Evolutionary conservation across 352 stramenopile genomes (phyloP).

Genomic region (Phytopythium delawarense): DNA sequence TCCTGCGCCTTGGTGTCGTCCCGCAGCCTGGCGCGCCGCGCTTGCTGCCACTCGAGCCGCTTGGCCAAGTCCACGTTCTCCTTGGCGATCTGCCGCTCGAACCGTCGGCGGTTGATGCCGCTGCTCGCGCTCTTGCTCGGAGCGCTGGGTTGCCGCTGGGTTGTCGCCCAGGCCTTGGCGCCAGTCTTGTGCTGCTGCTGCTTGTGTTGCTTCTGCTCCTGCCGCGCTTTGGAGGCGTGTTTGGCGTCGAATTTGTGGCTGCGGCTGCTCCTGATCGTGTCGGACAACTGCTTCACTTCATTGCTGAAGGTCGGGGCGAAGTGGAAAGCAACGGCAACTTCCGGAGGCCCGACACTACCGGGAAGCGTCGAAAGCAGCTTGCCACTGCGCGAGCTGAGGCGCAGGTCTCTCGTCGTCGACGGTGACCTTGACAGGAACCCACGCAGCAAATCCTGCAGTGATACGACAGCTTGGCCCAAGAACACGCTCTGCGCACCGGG

Average conservation of each 20-base stretch:
- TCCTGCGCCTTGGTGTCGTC: conserved; percentile 36
- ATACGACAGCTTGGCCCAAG: conserved; percentile 47
- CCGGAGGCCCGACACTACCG: conserved; percentile 9
- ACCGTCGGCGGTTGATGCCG: conserved; percentile 44
- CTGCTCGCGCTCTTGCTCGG: conserved; percentile 39
- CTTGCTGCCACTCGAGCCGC: conserved; percentile 33
- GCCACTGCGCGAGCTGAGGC: conserved; percentile 34
- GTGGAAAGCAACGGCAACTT: conserved; percentile 35
- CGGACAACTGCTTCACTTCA: conserved; percentile 6
- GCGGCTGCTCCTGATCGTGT: not conserved
- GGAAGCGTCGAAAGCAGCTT: conserved; percentile 14
- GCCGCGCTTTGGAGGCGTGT: no score
- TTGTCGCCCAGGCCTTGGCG: conserved; percentile 1
- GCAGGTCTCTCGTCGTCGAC: conserved; percentile 22
- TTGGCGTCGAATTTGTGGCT: not conserved
- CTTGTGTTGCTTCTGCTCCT: not conserved
- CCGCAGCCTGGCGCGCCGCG: conserved; percentile 22
- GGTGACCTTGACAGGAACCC: conserved; percentile 22
- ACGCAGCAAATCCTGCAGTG: conserved; percentile 32
- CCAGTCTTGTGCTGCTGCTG: not conserved
- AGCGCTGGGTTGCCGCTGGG: not conserved
- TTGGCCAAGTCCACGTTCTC: conserved; percentile 62
- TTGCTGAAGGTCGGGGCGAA: conserved; percentile 37
- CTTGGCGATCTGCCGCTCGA: conserved; percentile 48
- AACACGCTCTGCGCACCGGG: conserved; percentile 25